Base-by-base conservation (phyloP, 768 basidiomycete genomes). In the Clitopilus passeckerianus region DNA sequence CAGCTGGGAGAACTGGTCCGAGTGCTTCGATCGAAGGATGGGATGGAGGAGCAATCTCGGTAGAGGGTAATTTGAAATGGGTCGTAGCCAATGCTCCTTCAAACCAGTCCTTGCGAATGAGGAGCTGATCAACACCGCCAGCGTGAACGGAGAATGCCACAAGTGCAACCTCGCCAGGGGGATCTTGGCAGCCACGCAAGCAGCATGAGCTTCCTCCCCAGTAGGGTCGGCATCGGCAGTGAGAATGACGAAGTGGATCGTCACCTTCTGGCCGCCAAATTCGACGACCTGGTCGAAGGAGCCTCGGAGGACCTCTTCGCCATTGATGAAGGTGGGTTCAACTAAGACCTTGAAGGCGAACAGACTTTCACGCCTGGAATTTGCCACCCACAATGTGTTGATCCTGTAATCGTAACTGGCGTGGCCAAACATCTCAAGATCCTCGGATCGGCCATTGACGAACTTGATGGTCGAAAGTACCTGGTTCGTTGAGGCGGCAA, bases 121-220 rank as follows among this genome's bases (percentile, higher is more conserved):
- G 81, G 27, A 94, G 85, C 67, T 94, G 92, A 67, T 94, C 92
- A 14, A 94, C 92, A 35, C 92, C 92, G n/a, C 82, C 84, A 16
- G 89, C 86, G 68, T 93, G 92, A n/a, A 94, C 91, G 1, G 89
- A 90, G 74, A 93, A 94, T 30, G 90, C 91, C 5, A 92, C 89
- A 55, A 94, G 78, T 23, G 91, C 90, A 35, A 93, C 76, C 63
- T 92, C 88, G 41, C 89, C 87, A 1, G 87, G 84, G 81, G 78
- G 5, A 92, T 79, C 66, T 92, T 92, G 2, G 91, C 91, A 2
- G 91, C 91, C 20, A 90, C 79, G 63, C 91, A 93, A 6, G 91
- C 91, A 9, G 91, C 91, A 65, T 87, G 85, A 0, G 91, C 90
- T 70, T 93, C 91, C 57, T 89, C 87, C 14, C 90, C 91, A 59